Evolutionary conservation across 352 stramenopile species (phyloP), one percentile per base, ranked within the genome.

Genomic region (Pythium rishiriense): DNA sequence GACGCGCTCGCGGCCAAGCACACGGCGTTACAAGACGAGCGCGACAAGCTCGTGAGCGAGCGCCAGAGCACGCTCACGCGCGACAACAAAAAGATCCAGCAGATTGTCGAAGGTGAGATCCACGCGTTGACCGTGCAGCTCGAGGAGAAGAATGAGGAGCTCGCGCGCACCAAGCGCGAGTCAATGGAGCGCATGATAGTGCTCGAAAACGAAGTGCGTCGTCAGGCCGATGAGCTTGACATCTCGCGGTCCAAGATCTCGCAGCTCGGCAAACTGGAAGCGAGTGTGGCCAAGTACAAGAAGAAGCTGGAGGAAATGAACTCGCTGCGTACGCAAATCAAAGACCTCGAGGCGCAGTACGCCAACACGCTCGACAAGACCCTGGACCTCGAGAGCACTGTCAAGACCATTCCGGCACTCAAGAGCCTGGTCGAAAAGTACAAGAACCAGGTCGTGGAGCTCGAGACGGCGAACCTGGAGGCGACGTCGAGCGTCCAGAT

Each of bases 21-120:
- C 56, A 60, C 71, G 12, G 59, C 52, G n/a, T 65, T 95, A 0
- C 72, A 89, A 58, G 75, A 76, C 15, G 87, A 93, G 47, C 85
- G 83, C 12, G 75, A 89, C 43, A 86, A 91, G 57, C 73, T 95
- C 10, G 67, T 87, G 26, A 71, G 60, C 19, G 87, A 93, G 51
- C 79, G 84, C 19, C 85, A 94, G 62, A 86, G 76, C 29, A 90
- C 85, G 10, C 75, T 93, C 15, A 83, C 83, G 28, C 76, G 83
- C 33, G 85, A 94, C 71, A 93, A 95, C 74, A 90, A 92, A 43
- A 95, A 95, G 68, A 90, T 95, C 57, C 80, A 93, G 58, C 82
- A 94, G 69, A 88, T 95, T 55, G 87, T 95, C 7, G 86, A 93
- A 29, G 80, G 83, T 35, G 85, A 95, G 64, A 75, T 93, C 19